Evolutionary conservation across 2,329 filamentous ascomycete genomes (phyloP).

Genomic region (Aureobasidium leucospermi): DNA sequence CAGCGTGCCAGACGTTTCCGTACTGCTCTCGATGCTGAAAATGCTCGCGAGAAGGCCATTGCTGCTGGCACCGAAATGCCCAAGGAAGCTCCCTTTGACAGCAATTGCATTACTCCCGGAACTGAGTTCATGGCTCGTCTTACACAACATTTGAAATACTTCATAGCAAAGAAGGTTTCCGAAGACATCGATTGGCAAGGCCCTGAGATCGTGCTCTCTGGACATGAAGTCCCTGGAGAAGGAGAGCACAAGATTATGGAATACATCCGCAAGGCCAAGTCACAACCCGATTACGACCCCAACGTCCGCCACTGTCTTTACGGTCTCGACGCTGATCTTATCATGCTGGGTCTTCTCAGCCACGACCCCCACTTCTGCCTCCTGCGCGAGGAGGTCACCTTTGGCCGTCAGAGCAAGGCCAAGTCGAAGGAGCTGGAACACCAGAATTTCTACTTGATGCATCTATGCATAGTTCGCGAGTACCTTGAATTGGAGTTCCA

Average conservation of each 20-base stretch:
- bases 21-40: conserved; percentile 84
- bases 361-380: conserved; percentile 98
- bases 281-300: conserved; percentile 83
- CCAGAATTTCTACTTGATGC: conserved; percentile 96
- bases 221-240: conserved; percentile 95
- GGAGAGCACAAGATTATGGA: conserved; percentile 99
- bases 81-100: conserved; percentile 93
- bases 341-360: conserved; percentile 95
- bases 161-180: conserved; percentile 96
- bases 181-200: conserved; percentile 97
- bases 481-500: conserved; percentile 97
- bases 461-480: conserved; percentile 94
- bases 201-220: conserved; percentile 90
- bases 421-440: conserved; percentile 97
- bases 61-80: conserved; percentile 84
- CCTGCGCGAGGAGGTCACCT: conserved; percentile 94
- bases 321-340: conserved; percentile 92
- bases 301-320: conserved; percentile 97
- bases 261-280: conserved; percentile 96
- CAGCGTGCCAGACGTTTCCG: conserved; percentile 92
- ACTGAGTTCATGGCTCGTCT: conserved; percentile 98
- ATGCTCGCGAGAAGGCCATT: conserved; percentile 86
- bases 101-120: conserved; percentile 96
- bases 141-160: conserved; percentile 90
- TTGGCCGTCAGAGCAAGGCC: conserved; percentile 76